Base-by-base conservation (phyloP, 352 stramenopile species). In the Pythium insidiosum region DNA sequence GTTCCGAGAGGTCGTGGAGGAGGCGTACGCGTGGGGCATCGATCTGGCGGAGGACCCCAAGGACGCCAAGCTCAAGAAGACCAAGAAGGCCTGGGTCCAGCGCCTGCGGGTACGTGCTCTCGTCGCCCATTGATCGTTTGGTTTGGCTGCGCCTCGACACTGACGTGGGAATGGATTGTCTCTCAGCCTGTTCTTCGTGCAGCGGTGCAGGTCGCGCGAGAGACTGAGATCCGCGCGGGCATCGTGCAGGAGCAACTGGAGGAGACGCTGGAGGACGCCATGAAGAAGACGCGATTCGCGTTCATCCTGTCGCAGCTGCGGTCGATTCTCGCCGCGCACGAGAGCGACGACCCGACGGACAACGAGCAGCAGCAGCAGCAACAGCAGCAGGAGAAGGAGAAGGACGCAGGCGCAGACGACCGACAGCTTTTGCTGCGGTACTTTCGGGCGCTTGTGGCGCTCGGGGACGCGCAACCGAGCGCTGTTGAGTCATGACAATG, bases 31-130 rank as follows among this genome's bases (percentile, higher is more conserved):
- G 5, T 54, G 71, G 16, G 70, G 67, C 3, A 37, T 85, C 24
- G 28, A 13, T 15, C 50, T 63, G 36, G 67, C 63, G 44, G 52
- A 59, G 13, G 57, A 62, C 21, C 46, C 50, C 5, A 59, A 47
- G 12, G 63, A 72, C 24, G 52, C 28, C 12, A 79, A 65, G 20
- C 67, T 63, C 33, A 85, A 82, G 46, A 83, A 70, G 47, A 75
- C 62, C 38, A 88, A 88, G 40, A 56, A 67, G 15, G 65, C 58
- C 12, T 84, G 73, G 67, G 57, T 85, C 36, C 61, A 78, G 29
- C 43, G 62, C 19, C 54, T 88, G 11, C 47, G 63, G 38, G 64
- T 74, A 54, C 34, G 43, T 31, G n/a, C 19, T 43, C 15, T 6
- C 5, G 19, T 24, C 20, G 21, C 9, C 15, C 28, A 33, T 33